phyloP scores from a whole-genome alignment of 352 stramenopile species.

The Phytopythium sindhum region DNA sequence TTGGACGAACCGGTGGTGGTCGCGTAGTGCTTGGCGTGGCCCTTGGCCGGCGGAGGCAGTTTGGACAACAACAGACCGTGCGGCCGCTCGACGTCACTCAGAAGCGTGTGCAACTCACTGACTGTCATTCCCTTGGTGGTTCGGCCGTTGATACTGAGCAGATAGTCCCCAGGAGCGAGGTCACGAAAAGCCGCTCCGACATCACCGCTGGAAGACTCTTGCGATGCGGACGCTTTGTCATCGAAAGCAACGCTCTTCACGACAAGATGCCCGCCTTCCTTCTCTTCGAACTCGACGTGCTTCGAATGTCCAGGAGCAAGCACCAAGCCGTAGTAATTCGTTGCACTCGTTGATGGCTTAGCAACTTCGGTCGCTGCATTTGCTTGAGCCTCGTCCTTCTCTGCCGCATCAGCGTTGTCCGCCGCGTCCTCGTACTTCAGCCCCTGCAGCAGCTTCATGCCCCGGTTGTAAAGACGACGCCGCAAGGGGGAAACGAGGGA shows the following conservation, averaged over 20 bases:
- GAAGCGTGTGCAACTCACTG: slow-evolving; percentile 25
- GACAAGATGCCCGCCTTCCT: slow-evolving; percentile 32
- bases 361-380: not conserved
- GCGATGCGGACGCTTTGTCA: slow-evolving; percentile 6
- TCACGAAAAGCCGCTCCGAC: slow-evolving; percentile 17
- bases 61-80: slow-evolving; percentile 65
- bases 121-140: slow-evolving; percentile 37
- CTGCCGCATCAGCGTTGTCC: slow-evolving; percentile 16
- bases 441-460: slow-evolving; percentile 36
- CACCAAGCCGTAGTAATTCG: slow-evolving; percentile 53
- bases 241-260: slow-evolving; percentile 29
- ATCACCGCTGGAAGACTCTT: slow-evolving; percentile 12
- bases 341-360: not conserved
- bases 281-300: slow-evolving; percentile 33
- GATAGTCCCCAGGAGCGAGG: slow-evolving; percentile 30
- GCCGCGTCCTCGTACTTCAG: slow-evolving; percentile 47
- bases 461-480: slow-evolving; percentile 25
- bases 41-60: slow-evolving; percentile 33
- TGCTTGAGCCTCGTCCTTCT: slow-evolving; percentile 4
- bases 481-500: slow-evolving; percentile 52
- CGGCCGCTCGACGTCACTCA: slow-evolving; percentile 20
- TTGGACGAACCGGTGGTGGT: slow-evolving; percentile 54
- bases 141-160: slow-evolving; percentile 54
- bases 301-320: slow-evolving; percentile 32
- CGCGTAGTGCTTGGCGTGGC: slow-evolving; percentile 50